phyloP scores from a whole-genome alignment of 2,329 filamentous ascomycete species.

The Nemania serpens region DNA sequence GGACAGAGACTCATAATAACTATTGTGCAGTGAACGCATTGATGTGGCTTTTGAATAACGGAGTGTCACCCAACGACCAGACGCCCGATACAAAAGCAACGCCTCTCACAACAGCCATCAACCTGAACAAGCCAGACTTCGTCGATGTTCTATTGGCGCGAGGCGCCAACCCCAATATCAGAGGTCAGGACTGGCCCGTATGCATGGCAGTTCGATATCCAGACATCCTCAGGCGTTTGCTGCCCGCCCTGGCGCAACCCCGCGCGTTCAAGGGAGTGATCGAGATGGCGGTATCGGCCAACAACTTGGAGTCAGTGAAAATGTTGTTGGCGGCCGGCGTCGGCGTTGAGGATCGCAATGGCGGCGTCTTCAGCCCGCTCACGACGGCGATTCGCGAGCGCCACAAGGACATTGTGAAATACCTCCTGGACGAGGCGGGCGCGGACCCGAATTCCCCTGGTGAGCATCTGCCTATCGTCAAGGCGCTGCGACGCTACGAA shows the following conservation, averaged over 20 bases:
- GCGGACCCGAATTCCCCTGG: constrained; percentile 70
- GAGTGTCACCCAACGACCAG: constrained; percentile 64
- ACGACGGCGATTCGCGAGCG: constrained; percentile 70
- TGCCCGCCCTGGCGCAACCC: constrained; percentile 61
- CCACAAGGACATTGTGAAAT: constrained; percentile 63
- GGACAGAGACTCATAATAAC: constrained; percentile 4
- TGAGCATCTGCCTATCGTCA: constrained; percentile 73
- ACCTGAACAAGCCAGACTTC: constrained; percentile 61
- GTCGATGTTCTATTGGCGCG: constrained; percentile 44
- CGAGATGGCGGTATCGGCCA: constrained; percentile 69
- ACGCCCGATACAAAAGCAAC: constrained; percentile 60
- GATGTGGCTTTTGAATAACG: constrained; percentile 63
- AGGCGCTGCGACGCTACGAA: constrained; percentile 65
- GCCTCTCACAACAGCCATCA: constrained; percentile 68
- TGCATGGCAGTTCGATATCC: constrained; percentile 70
- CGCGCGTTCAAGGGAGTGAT: constrained; percentile 68
- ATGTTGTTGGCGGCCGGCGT: constrained; percentile 67
- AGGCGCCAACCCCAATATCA: constrained; percentile 63
- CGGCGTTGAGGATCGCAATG: constrained; percentile 72
- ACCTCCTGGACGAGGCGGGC: constrained; percentile 63
- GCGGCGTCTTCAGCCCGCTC: constrained; percentile 72
- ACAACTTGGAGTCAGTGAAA: constrained; percentile 70
- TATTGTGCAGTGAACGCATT: constrained; percentile 53
- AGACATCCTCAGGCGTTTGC: constrained; percentile 61
- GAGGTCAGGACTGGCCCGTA: constrained; percentile 72